A percentile compares a stretch with the other conserved stretches of the same genome.
phyloP scores from a whole-genome alignment of 164 flowering plant species.

The Cinnamomum micranthum region DNA sequence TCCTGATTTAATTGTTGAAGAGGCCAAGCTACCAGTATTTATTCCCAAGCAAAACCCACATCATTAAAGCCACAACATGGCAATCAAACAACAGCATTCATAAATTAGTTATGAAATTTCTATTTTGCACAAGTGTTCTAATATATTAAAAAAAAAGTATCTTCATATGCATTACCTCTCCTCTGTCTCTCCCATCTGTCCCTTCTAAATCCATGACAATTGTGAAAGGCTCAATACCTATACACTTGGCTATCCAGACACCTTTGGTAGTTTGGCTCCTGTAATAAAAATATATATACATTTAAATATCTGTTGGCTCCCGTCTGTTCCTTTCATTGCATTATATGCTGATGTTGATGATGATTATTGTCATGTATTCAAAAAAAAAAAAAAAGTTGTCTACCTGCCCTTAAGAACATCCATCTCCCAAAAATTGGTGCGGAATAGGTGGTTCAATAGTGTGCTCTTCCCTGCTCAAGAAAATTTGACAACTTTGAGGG shows the following conservation, averaged over 20 bases:
- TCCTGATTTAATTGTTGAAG: not conserved
- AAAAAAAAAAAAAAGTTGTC: slow-evolving; percentile 11
- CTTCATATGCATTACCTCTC: slow-evolving; percentile 43
- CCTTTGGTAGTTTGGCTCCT: slow-evolving; percentile 73
- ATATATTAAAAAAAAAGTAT: not conserved
- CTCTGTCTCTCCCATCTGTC: slow-evolving; percentile 72
- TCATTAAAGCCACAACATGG: not conserved
- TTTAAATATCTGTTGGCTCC: not conserved
- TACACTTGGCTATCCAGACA: slow-evolving; percentile 63
- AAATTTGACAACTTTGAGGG: not conserved
- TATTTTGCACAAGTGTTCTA: not conserved
- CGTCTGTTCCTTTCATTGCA: not conserved
- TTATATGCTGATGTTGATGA: not conserved
- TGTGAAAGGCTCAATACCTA: slow-evolving; percentile 61
- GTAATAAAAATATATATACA: slow-evolving; percentile 9
- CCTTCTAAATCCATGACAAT: slow-evolving; percentile 78
- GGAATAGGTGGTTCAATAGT: slow-evolving; percentile 56
- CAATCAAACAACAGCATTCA: not conserved
- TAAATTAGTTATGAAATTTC: not conserved
- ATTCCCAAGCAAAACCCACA: not conserved
- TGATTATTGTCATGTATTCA: not conserved
- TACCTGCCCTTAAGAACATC: slow-evolving; percentile 66
- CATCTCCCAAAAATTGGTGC: slow-evolving; percentile 63
- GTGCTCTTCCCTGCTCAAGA: slow-evolving; percentile 61
- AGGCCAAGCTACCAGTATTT: not conserved